These are phyloP conservation scores for Crepidotus sp. DNA, from an alignment of 1,284 basidiomycete species.

Conservation along the genomic window DNA sequence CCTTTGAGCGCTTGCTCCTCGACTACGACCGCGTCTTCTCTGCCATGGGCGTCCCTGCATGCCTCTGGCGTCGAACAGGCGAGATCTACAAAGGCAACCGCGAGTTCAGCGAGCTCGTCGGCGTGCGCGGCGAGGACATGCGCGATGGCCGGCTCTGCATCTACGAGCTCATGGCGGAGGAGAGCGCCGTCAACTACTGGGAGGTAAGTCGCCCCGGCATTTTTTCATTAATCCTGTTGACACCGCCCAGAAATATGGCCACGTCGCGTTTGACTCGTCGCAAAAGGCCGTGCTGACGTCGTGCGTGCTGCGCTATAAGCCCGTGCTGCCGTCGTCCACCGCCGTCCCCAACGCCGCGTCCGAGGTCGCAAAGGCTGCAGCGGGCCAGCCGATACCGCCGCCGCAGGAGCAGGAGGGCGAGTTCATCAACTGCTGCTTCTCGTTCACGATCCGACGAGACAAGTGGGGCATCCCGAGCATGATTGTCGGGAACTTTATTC, in stretches of 20 bases:
- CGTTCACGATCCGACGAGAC: slow-evolving; percentile 89
- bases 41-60: slow-evolving; percentile 93
- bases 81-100: slow-evolving; percentile 98
- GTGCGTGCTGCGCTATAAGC: slow-evolving; percentile 81
- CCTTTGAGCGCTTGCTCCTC: slow-evolving; percentile 88
- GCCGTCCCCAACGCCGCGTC: slow-evolving; percentile 16
- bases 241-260: slow-evolving; percentile 72
- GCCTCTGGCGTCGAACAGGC: slow-evolving; percentile 93
- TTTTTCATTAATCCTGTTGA: neutral
- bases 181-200: slow-evolving; percentile 96
- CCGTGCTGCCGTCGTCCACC: slow-evolving; percentile 25
- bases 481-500: slow-evolving; percentile 81
- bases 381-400: neutral
- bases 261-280: slow-evolving; percentile 84
- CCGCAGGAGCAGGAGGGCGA: slow-evolving; percentile 23
- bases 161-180: slow-evolving; percentile 95
- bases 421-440: slow-evolving; percentile 89
- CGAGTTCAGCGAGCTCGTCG: slow-evolving; percentile 85
- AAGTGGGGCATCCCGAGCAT: slow-evolving; percentile 89
- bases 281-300: slow-evolving; percentile 91
- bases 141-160: slow-evolving; percentile 90
- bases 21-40: slow-evolving; percentile 96
- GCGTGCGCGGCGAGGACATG: slow-evolving; percentile 74
- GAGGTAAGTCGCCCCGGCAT: slow-evolving; percentile 50
- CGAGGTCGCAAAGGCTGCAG: slow-evolving; percentile 13